Percentiles rank a stretch among this genome's conserved stretches.
Conservation (phyloP, 805 yeast species). For the Candida sonorensis region DNA sequence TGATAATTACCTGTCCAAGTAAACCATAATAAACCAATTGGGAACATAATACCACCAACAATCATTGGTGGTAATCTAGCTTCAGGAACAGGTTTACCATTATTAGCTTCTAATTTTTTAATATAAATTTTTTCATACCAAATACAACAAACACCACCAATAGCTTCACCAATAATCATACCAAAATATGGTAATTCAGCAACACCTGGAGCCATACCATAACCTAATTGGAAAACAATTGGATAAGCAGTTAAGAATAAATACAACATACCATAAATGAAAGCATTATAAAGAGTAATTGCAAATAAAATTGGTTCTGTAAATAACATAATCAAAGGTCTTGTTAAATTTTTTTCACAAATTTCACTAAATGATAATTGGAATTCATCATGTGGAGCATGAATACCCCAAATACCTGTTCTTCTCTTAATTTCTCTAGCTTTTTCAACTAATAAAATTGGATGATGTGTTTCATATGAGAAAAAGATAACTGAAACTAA, state of each 20-base stretch:
- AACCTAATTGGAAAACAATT: slow-evolving; percentile 55
- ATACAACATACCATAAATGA: slow-evolving; percentile 75
- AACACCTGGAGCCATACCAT: slow-evolving; percentile 56
- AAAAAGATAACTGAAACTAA: slow-evolving; percentile 34
- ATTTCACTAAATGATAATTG: slow-evolving; percentile 52
- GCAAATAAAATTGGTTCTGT: slow-evolving; percentile 69
- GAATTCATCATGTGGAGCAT: slow-evolving; percentile 67
- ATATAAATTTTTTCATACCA: slow-evolving; percentile 49
- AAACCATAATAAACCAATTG: slow-evolving; percentile 79
- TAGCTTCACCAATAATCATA: slow-evolving; percentile 58
- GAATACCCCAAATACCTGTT: slow-evolving; percentile 79
- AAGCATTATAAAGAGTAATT: slow-evolving; percentile 65
- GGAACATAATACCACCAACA: slow-evolving; percentile 62
- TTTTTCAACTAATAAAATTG: slow-evolving; percentile 53
- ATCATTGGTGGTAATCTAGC: slow-evolving; percentile 74
- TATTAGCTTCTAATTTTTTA: slow-evolving; percentile 40
- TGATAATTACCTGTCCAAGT: slow-evolving; percentile 83
- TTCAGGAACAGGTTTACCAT: slow-evolving; percentile 66
- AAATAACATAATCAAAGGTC: slow-evolving; percentile 63
- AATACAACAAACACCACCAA: slow-evolving; percentile 50
- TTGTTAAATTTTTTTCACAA: slow-evolving; percentile 51
- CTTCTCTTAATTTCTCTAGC: slow-evolving; percentile 56
- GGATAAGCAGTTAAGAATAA: slow-evolving; percentile 72
- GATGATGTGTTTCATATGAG: slow-evolving; percentile 66
- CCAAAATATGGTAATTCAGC: slow-evolving; percentile 77